Evolutionary conservation across 2,329 filamentous ascomycete genomes (phyloP).

Genomic region (Trichoderma citrinoviride): DNA sequence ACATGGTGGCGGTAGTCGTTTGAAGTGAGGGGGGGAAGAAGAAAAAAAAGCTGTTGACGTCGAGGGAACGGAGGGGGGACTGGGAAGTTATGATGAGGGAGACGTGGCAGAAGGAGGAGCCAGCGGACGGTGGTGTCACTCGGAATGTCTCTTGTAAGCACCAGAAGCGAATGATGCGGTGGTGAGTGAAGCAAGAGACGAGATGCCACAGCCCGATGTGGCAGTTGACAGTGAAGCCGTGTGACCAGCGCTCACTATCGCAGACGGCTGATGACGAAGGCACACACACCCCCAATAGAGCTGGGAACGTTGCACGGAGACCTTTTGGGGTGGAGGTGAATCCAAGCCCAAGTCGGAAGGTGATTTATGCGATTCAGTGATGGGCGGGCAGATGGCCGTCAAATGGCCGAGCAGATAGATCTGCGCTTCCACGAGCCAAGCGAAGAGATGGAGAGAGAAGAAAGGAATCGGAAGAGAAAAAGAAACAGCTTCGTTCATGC

Average conservation of each 20-base stretch:
- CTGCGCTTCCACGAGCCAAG: background rate
- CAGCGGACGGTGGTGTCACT: background rate
- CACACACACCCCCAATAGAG: conserved; percentile 2
- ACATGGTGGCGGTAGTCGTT: conserved; percentile 39
- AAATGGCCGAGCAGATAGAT: conserved; percentile 14
- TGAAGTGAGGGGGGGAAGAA: background rate
- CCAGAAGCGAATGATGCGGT: conserved; percentile 2
- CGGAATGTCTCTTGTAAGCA: conserved; percentile 6
- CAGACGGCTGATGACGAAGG: conserved; percentile 12
- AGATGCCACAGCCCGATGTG: conserved; percentile 21
- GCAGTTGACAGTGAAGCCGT: conserved; percentile 20
- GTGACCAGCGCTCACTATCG: conserved; percentile 15
- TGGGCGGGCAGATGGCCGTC: background rate
- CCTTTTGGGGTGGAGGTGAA: conserved; percentile 13
- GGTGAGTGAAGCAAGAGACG: conserved; percentile 2
- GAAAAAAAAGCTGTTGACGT: background rate
- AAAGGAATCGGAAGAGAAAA: background rate
- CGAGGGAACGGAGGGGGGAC: background rate
- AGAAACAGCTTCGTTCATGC: conserved; percentile 10
- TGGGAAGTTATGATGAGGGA: background rate
- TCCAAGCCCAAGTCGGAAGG: conserved; percentile 23
- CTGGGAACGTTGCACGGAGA: conserved; percentile 19
- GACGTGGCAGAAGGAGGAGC: background rate
- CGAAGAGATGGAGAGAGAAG: background rate
- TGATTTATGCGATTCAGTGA: conserved; percentile 11